Base-by-base conservation (phyloP, 1,284 basidiomycete genomes). In the Boletus calvinii region DNA sequence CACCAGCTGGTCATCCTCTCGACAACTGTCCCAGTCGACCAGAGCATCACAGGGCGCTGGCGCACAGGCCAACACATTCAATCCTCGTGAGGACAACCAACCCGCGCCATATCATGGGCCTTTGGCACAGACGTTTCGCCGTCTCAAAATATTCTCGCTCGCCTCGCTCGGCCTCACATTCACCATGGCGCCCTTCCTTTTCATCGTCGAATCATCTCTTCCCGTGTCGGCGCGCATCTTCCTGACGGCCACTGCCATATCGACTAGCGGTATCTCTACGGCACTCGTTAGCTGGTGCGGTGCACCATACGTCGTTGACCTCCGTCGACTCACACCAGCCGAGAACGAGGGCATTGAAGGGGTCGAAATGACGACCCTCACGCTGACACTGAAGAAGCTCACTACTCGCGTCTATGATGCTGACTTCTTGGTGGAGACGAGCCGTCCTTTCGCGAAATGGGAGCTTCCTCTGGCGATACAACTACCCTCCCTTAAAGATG, bases 101-200 rank as follows among this genome's bases (percentile, higher is more conserved):
- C 67, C 41, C 73, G 75, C 59, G 52, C 41, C 58, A 6, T 82
- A 82, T 57, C 60, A 77, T 54, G 92, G 90, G 0, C 91, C 92
- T 2, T 73, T 94, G 40, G 70, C 84, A 0, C 64, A 73, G 41
- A 89, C 88, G 0, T 93, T 91, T 72, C 79, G 82, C 41, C 80
- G 83, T 8, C 77, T 92, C 51, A 94, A 94, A 66, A 71, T 92
- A 22, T 93, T 94, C 72, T 94, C 92, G 9, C 72, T 94, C 2
- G 81, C 83, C 38, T 92, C 91, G 2, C 77, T 94, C 46, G 77
- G 77, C 5, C 78, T 93, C 42, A 86, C 89, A n/a, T 71, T 76
- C 48, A 74, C 81, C 4, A 74, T 94, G 61, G 77, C 87, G 0
- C 92, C 92, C 1, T 81, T 94, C 69, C 81, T 95, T 53, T 86